Base-by-base conservation (phyloP, 192 early-diverging fungal genomes). In the Coemansia sp. region DNA sequence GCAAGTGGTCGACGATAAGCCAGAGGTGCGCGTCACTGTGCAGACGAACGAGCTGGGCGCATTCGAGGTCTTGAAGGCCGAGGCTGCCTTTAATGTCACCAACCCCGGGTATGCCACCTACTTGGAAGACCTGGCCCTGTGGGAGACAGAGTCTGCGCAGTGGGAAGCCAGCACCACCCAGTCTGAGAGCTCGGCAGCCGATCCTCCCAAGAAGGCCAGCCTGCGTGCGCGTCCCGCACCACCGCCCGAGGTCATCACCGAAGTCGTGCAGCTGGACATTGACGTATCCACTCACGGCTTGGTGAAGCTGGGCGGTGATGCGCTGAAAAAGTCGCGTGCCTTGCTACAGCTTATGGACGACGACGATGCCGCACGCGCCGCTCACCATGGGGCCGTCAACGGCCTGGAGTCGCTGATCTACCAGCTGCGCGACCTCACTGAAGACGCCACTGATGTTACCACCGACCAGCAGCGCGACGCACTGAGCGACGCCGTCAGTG, bases 331-430 rank as follows among this genome's bases (percentile, higher is more conserved):
- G 43, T 80, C 88, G 68, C 82, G 72, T 52, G 31, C 22, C 27
- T 88, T 89, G 78, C 79, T 91, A 44, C 75, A 77, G 29, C 77
- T 73, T 63, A 85, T 99, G 85, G 96, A 99, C 69, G 67, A 75
- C 34, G 86, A 87, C 66, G 96, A 98, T 81, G 55, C 73, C 3
- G 73, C 82, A 15, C 92, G 92, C 65, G 86, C 85, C 38, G 86
- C 87, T 7, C 90, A 89, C 41, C 95, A 95, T 80, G 92, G 91
- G 74, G 94, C 96, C 22, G 77, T 87, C 44, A 99, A 99, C 85
- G 85, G 85, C 59, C 87, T 99, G 24, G 98, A 99, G 77, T 83
- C 94, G 3, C 96, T 93, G 79, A 85, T 97, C 36, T 99, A 98
- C 83, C 88, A 88, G 40, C 77, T 90, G 43, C 93, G 92, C 59